Conservation (phyloP, 148 eudicot genomes). For the Agrostemma githago region DNA sequence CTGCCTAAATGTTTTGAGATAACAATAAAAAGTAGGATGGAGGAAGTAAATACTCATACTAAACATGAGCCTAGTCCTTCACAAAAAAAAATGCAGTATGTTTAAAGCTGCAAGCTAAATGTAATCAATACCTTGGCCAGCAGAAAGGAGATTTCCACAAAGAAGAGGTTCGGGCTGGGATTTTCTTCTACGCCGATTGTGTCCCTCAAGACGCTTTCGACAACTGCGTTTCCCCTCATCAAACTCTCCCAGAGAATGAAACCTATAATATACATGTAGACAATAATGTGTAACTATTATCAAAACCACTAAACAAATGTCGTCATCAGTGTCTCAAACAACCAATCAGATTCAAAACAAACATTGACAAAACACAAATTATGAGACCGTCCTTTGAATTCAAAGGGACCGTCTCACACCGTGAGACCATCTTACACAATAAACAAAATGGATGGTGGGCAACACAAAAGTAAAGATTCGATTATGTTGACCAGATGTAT, state of each 20-base stretch:
- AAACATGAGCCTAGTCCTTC: background rate
- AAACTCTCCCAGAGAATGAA: conserved; percentile 66
- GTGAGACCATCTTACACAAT: too few relatives aligned
- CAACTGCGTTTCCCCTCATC: conserved; percentile 72
- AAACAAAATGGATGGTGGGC: background rate
- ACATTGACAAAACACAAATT: too few relatives aligned
- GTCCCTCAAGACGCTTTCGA: conserved; percentile 66
- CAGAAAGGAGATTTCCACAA: conserved; percentile 36
- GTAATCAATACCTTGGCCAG: conserved; percentile 41
- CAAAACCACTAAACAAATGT: background rate
- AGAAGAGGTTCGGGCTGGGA: conserved; percentile 66
- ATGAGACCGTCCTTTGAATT: too few relatives aligned
- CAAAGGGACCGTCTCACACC: too few relatives aligned
- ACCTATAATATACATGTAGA: conserved; percentile 39
- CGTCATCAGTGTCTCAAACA: background rate
- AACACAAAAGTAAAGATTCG: conserved; percentile 8
- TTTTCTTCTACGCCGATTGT: conserved; percentile 63
- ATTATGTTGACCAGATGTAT: background rate
- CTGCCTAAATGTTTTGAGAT: conserved; percentile 29
- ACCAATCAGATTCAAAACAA: background rate
- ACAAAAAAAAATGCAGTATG: background rate
- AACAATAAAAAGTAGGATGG: too few relatives aligned
- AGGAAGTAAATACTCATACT: too few relatives aligned
- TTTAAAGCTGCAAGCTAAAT: background rate
- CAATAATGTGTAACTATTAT: background rate